phyloP scores from a whole-genome alignment of 164 flowering plant species.

The Liriodendron chinense region DNA sequence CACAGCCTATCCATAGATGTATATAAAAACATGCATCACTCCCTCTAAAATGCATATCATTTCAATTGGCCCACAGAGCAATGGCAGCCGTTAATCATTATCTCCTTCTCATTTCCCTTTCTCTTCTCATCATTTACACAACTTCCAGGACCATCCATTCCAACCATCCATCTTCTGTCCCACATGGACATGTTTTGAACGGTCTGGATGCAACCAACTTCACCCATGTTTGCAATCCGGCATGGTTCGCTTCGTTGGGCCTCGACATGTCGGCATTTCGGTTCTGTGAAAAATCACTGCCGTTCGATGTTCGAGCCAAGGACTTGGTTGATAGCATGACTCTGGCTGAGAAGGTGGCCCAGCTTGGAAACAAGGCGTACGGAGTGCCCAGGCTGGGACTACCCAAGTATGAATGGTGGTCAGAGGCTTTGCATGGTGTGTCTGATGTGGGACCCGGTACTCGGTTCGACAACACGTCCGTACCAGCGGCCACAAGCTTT shows the following conservation, averaged over 20 bases:
- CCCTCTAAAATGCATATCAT: neutral
- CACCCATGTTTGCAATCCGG: neutral
- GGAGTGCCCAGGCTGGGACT: conserved; percentile 16
- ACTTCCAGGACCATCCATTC: neutral
- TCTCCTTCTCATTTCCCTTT: neutral
- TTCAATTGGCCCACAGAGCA: neutral
- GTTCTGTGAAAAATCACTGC: conserved; percentile 10
- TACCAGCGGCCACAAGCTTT: conserved; percentile 37
- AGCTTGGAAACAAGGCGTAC: conserved; percentile 12
- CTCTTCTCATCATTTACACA: neutral
- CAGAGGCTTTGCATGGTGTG: conserved; percentile 39
- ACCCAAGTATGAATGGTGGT: conserved; percentile 32
- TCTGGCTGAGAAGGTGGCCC: conserved; percentile 11
- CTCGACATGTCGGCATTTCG: neutral
- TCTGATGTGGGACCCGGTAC: conserved; percentile 21
- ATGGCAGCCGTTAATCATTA: neutral
- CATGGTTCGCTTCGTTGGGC: neutral
- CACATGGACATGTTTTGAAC: neutral
- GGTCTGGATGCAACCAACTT: neutral
- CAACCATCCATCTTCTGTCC: neutral
- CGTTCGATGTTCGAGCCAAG: conserved; percentile 7
- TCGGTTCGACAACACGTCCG: conserved; percentile 1
- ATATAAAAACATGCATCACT: neutral
- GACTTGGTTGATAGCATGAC: conserved; percentile 16
- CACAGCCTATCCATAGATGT: no score